phyloP scores from a whole-genome alignment of 2,329 filamentous ascomycete genomes.

The Colletotrichum eremochloae region DNA sequence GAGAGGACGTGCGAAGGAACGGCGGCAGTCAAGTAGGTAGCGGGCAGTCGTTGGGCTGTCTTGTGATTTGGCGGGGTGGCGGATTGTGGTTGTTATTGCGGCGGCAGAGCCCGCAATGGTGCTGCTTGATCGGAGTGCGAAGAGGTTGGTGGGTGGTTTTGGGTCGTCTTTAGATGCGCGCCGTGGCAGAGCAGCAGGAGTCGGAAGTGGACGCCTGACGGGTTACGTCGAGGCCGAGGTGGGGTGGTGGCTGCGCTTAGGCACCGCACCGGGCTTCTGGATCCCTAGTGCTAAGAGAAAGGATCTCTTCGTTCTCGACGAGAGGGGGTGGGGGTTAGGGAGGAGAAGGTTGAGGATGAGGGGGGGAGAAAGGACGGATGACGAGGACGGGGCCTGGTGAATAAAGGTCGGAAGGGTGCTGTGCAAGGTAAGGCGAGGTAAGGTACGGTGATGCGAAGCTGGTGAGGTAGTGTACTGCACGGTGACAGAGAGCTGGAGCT shows the following conservation, averaged over 20 bases:
- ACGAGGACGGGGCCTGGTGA: slow-evolving; percentile 22
- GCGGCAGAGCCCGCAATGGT: slow-evolving; percentile 25
- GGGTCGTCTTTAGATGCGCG: slow-evolving; percentile 39
- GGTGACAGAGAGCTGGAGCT: not conserved
- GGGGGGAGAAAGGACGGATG: slow-evolving; percentile 24
- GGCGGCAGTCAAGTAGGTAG: slow-evolving; percentile 16
- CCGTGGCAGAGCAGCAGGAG: slow-evolving; percentile 37
- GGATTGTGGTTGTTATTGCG: slow-evolving; percentile 30
- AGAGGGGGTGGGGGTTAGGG: slow-evolving; percentile 27
- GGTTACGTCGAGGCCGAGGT: slow-evolving; percentile 37
- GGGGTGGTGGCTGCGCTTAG: slow-evolving; percentile 42
- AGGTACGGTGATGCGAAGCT: slow-evolving; percentile 18
- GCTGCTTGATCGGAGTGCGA: slow-evolving; percentile 20
- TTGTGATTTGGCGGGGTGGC: slow-evolving; percentile 41
- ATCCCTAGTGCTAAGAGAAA: slow-evolving; percentile 36
- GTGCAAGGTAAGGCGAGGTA: slow-evolving; percentile 30
- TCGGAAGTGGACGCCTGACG: slow-evolving; percentile 26
- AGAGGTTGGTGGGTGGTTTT: slow-evolving; percentile 39
- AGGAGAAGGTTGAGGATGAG: slow-evolving; percentile 12
- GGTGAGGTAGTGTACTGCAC: not conserved
- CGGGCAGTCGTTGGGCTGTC: slow-evolving; percentile 29
- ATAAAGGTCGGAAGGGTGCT: slow-evolving; percentile 7
- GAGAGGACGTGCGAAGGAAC: slow-evolving; percentile 22
- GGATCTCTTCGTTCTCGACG: slow-evolving; percentile 28
- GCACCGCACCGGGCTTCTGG: slow-evolving; percentile 39